These are phyloP conservation scores for Parastagonospora nodorum DNA, from an alignment of 2,329 filamentous ascomycete genomes.

Conservation along the genomic window DNA sequence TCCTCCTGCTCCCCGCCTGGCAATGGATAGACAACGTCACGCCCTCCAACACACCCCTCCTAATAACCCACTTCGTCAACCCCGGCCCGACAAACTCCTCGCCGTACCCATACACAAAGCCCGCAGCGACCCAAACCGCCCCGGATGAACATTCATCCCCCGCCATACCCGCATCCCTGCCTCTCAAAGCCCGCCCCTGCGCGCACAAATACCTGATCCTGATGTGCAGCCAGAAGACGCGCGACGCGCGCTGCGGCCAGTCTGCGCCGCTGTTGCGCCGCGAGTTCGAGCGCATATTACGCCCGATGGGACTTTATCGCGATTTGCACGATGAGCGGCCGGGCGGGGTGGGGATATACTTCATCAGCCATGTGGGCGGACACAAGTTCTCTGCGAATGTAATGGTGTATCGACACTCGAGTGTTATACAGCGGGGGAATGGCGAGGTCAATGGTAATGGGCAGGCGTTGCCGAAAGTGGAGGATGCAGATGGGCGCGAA, in stretches of 20 bases:
- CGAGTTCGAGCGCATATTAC: slow-evolving; percentile 87
- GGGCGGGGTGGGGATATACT: slow-evolving; percentile 93
- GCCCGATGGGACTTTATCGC: slow-evolving; percentile 80
- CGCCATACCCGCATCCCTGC: slow-evolving; percentile 36
- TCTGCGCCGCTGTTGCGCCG: slow-evolving; percentile 86
- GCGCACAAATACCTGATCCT: slow-evolving; percentile 88
- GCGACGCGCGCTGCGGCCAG: slow-evolving; percentile 92
- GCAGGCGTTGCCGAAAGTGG: not conserved
- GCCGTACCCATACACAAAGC: slow-evolving; percentile 40
- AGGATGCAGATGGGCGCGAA: slow-evolving; percentile 44
- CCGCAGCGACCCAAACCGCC: not conserved
- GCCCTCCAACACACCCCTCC: slow-evolving; percentile 70
- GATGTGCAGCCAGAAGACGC: slow-evolving; percentile 91
- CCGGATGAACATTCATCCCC: slow-evolving; percentile 11
- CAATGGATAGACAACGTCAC: slow-evolving; percentile 82
- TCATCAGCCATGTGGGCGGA: slow-evolving; percentile 93
- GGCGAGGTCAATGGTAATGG: slow-evolving; percentile 15
- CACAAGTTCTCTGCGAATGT: slow-evolving; percentile 97
- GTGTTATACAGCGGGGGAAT: slow-evolving; percentile 21
- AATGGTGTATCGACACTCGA: slow-evolving; percentile 77
- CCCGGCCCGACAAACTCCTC: slow-evolving; percentile 74
- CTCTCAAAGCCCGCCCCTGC: slow-evolving; percentile 66
- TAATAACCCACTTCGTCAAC: slow-evolving; percentile 74
- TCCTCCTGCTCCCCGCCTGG: slow-evolving; percentile 85
- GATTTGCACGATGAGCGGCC: slow-evolving; percentile 88